Evolutionary conservation across 108 stramenopile genomes (phyloP).

Genomic region (Nitzschia palea): DNA sequence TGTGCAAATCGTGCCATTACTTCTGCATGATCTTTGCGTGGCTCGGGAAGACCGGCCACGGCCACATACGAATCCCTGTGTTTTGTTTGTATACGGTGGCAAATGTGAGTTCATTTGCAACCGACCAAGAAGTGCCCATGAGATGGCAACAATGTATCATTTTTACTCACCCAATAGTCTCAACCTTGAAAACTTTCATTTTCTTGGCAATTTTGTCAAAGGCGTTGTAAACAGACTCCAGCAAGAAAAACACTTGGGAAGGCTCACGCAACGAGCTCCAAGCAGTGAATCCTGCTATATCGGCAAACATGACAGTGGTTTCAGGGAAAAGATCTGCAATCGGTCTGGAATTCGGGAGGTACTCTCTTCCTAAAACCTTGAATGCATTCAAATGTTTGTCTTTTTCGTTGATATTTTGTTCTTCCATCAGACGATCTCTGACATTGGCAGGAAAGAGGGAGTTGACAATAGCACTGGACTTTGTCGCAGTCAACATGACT

Average conservation of each 20-base stretch:
- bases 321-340: constrained; percentile 19
- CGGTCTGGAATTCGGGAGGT: background rate
- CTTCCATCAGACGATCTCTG: constrained; percentile 5
- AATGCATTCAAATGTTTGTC: background rate
- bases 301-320: constrained; percentile 13
- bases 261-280: constrained; percentile 8
- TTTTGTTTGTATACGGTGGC: too few relatives aligned
- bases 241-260: constrained; percentile 3
- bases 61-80: constrained; percentile 12
- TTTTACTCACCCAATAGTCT: constrained; percentile 11
- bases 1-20: constrained; percentile 14
- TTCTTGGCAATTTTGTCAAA: constrained; percentile 7
- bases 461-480: constrained; percentile 11
- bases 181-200: constrained; percentile 16
- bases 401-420: background rate
- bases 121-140: too few relatives aligned
- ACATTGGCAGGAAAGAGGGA: constrained; percentile 19
- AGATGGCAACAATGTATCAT: too few relatives aligned
- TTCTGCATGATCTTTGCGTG: constrained; percentile 1
- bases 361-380: background rate
- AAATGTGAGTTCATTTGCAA: too few relatives aligned
- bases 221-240: background rate
- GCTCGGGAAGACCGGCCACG: constrained; percentile 2
- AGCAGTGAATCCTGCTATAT: constrained; percentile 20
- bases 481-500: background rate